phyloP scores from a whole-genome alignment of 1,284 basidiomycete genomes.

The Microbotryomycetes sp. region DNA sequence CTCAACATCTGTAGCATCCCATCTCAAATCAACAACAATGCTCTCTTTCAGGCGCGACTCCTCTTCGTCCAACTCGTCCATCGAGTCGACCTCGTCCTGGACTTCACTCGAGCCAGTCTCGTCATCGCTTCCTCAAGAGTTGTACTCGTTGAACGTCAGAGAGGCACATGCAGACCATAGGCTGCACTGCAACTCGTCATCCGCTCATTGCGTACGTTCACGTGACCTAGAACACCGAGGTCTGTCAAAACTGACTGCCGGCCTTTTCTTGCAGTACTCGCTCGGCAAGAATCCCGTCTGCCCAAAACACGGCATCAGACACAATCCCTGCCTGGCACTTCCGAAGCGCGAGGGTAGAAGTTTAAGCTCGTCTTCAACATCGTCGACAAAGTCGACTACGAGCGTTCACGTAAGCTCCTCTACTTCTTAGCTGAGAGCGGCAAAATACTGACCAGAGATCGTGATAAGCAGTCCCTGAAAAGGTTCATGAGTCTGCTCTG shows the following conservation, averaged over 20 bases:
- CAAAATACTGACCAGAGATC: no score
- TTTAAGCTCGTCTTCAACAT: background rate
- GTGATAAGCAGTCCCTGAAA: no score
- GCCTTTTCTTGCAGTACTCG: background rate
- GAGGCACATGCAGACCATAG: background rate
- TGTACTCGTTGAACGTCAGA: background rate
- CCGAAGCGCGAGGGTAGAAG: slow-evolving; percentile 11
- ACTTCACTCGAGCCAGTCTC: background rate
- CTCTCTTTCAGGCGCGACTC: background rate
- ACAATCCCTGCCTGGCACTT: slow-evolving; percentile 15
- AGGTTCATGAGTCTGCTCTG: no score
- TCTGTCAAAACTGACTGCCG: background rate
- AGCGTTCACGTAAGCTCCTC: background rate
- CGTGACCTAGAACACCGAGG: background rate
- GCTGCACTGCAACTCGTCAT: background rate
- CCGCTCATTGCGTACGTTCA: background rate
- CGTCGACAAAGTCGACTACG: background rate
- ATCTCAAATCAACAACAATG: background rate
- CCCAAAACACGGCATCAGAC: slow-evolving; percentile 21
- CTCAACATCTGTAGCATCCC: no score
- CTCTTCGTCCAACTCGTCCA: background rate
- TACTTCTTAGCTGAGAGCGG: no score
- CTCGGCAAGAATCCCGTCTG: slow-evolving; percentile 2
- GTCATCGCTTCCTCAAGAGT: background rate
- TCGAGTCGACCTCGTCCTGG: background rate